Base-by-base conservation (phyloP, 768 basidiomycete genomes). In the Phlebiopsis gigantea region DNA sequence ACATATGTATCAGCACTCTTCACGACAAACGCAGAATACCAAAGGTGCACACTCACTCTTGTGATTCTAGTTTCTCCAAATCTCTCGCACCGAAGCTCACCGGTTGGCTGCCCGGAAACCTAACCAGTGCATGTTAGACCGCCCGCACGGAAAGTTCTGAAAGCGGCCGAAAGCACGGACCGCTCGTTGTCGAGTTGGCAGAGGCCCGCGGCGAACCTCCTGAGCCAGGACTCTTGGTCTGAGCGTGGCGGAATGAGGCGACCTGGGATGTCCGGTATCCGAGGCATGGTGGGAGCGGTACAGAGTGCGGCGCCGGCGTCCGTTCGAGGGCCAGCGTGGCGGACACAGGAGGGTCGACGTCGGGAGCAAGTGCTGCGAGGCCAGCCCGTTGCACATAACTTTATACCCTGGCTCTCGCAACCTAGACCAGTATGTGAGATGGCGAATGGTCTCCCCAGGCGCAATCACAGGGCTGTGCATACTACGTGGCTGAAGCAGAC, bases 31-130 rank as follows among this genome's bases (percentile, higher is more conserved):
- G 25, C 39, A 22, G 28, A 7, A 41, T n/a, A 51, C 12, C 34
- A 17, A 3, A 39, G 8, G 34, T 12, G 26, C 6, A 75, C 81
- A 75, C 82, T 60, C 70, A 95, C 94, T 98, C 93, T 75, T 88
- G 82, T 17, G 72, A 73, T 72, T 96, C 92, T 42, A 98, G 77
- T 67, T 87, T 84, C 10, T 77, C 77, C 34, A 98, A 69, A 66
- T 93, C 88, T 48, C 70, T 75, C 10, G 71, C 65, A 5, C 81
- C 77, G 72, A 99, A 98, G 70, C 93, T 95, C 66, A 99, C 85
- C 19, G 96, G 96, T 67, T 98, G 97, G 65, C 90, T 90, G 22
- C 97, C 96, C 17, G 96, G 96, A 72, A 98, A 99, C 61, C 91
- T 93, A 62, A 19, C 34, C 3, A 39, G 52, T 26, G 10, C 2